Percentiles rank a stretch among this genome's conserved stretches.
Evolutionary conservation across 805 yeast genomes (phyloP).

Genomic region (Scheffersomyces stipitis): DNA sequence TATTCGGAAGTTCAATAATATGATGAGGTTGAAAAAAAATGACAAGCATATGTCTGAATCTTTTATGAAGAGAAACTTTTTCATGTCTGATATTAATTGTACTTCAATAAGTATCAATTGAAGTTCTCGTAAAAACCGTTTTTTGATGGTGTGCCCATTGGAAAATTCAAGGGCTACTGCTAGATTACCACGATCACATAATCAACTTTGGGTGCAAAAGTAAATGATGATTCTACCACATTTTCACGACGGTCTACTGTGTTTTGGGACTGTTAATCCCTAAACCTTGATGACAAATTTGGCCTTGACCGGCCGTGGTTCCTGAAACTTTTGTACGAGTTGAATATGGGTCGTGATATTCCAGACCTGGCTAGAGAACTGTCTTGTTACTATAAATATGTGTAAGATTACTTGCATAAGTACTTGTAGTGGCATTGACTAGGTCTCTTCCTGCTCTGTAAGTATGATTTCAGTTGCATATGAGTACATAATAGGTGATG

Average conservation of each 20-base stretch:
- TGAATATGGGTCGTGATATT: no score
- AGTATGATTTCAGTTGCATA: no score
- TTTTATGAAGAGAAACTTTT: conserved; percentile 57
- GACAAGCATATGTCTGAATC: conserved; percentile 99
- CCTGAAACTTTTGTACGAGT: conserved; percentile 40
- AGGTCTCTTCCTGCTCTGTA: no score
- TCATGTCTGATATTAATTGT: conserved; percentile 43
- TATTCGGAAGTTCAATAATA: conserved; percentile 26
- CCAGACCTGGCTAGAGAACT: no score
- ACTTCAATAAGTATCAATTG: conserved; percentile 15
- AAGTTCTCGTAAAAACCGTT: conserved; percentile 22
- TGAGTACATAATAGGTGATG: no score
- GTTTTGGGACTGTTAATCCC: conserved; percentile 45
- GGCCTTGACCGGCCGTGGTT: conserved; percentile 58
- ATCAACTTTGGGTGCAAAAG: no score
- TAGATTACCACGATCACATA: no score
- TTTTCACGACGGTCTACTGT: conserved; percentile 55
- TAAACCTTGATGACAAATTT: conserved; percentile 42
- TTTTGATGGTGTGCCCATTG: conserved; percentile 11
- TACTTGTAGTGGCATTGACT: no score
- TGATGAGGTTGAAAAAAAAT: conserved; percentile 71
- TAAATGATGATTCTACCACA: conserved; percentile 49
- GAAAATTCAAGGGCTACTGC: no score
- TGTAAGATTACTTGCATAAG: no score
- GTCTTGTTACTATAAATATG: no score